Conservation (phyloP, 352 stramenopile species). For the Peronospora belbahrii region DNA sequence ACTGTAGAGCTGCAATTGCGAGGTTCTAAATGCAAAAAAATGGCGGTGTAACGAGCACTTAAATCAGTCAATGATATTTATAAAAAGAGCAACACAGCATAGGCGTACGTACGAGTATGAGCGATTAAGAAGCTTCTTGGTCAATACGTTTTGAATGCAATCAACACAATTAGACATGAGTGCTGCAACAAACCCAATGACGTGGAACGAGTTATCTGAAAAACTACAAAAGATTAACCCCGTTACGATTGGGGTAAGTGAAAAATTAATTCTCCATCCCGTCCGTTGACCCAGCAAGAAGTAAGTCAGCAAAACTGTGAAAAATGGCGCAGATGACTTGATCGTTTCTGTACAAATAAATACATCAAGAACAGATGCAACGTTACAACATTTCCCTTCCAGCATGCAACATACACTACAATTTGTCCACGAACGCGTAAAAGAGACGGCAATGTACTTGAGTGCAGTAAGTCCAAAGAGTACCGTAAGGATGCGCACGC, state of each 20-base stretch:
- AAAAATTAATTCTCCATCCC: conserved; percentile 72
- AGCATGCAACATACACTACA: background rate
- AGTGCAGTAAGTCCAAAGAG: conserved; percentile 86
- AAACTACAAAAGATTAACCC: conserved; percentile 84
- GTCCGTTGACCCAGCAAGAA: conserved; percentile 81
- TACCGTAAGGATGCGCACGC: conserved; percentile 80
- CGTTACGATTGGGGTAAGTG: conserved; percentile 80
- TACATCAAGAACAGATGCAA: conserved; percentile 7
- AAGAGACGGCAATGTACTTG: conserved; percentile 89
- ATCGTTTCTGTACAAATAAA: conserved; percentile 70
- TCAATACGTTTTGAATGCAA: conserved; percentile 90
- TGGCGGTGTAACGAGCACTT: background rate
- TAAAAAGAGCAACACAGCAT: too few species aligned
- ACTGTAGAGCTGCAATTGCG: conserved; percentile 88
- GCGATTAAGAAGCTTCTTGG: conserved; percentile 79
- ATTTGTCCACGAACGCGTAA: conserved; percentile 57
- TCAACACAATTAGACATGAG: conserved; percentile 88
- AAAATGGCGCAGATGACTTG: conserved; percentile 88
- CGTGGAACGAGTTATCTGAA: conserved; percentile 81
- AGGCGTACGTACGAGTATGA: conserved; percentile 72
- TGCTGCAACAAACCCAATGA: conserved; percentile 83
- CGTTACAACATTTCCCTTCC: conserved; percentile 5
- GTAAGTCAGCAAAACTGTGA: conserved; percentile 85
- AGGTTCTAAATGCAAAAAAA: conserved; percentile 36
- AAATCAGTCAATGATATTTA: background rate